phyloP scores from a whole-genome alignment of 1,284 basidiomycete species.

The Microstroma glucosiphilum region DNA sequence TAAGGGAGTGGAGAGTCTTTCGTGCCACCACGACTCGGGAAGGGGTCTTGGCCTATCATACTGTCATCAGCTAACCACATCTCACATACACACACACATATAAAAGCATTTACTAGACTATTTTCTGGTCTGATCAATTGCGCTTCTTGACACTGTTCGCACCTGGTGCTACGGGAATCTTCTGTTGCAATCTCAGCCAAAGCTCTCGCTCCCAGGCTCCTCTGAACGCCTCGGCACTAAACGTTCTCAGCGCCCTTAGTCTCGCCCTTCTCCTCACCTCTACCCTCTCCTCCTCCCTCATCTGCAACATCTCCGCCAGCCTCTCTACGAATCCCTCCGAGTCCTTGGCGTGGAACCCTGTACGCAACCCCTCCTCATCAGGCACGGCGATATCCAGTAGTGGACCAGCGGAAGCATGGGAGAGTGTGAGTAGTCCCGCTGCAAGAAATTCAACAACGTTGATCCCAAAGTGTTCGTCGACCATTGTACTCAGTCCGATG shows the following conservation, averaged over 20 bases:
- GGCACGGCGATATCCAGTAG: slow-evolving; percentile 77
- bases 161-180: no score
- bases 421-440: slow-evolving; percentile 83
- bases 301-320: slow-evolving; percentile 63
- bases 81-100: no score
- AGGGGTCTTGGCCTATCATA: no score
- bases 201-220: slow-evolving; percentile 19
- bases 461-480: slow-evolving; percentile 98
- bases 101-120: no score
- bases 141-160: no score
- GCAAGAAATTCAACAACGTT: slow-evolving; percentile 96
- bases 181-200: slow-evolving; percentile 17
- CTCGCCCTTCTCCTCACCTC: slow-evolving; percentile 61
- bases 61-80: no score
- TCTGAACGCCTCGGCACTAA: slow-evolving; percentile 25
- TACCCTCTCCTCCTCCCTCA: slow-evolving; percentile 59
- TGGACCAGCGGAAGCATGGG: slow-evolving; percentile 88
- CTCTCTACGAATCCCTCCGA: slow-evolving; percentile 66
- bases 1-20: not conserved
- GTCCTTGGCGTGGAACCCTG: slow-evolving; percentile 74
- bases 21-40: no score
- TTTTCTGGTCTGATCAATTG: no score
- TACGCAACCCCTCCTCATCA: slow-evolving; percentile 64
- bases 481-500: slow-evolving; percentile 91
- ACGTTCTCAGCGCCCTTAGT: slow-evolving; percentile 19